Percentiles rank a stretch among this genome's conserved stretches.
These are phyloP conservation scores for Venturia carpophila DNA, from an alignment of 2,329 filamentous ascomycete species.

Conservation along the genomic window DNA sequence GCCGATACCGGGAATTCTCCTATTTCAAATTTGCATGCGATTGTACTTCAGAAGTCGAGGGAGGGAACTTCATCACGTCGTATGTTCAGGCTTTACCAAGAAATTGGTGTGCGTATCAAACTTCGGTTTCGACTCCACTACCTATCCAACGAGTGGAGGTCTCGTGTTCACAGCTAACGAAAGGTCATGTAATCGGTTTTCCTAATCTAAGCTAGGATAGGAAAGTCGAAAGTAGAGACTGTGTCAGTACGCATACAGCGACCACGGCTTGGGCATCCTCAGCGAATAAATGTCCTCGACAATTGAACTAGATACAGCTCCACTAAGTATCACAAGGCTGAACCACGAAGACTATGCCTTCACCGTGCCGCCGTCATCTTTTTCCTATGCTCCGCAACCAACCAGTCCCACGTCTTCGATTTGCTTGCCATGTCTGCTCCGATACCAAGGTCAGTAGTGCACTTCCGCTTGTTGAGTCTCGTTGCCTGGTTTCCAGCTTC, in stretches of 20 bases:
- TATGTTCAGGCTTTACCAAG: too few relatives aligned
- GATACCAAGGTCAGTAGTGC: background rate
- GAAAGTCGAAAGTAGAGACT: background rate
- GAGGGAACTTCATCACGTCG: too few relatives aligned
- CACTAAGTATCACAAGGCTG: background rate
- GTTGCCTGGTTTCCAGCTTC: background rate
- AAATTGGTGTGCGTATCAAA: background rate
- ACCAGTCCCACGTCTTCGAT: background rate
- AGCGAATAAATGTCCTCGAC: background rate
- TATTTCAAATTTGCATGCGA: too few relatives aligned
- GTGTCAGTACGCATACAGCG: background rate
- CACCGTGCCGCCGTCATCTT: background rate
- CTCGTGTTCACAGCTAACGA: background rate
- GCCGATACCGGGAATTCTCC: background rate
- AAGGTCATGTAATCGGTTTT: too few relatives aligned
- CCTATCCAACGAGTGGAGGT: too few relatives aligned
- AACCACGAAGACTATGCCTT: background rate
- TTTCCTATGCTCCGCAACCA: background rate
- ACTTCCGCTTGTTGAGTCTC: background rate
- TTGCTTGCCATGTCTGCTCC: background rate
- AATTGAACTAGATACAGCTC: background rate
- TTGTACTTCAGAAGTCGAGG: too few relatives aligned
- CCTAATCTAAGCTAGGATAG: conserved; percentile 33
- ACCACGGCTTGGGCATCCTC: background rate
- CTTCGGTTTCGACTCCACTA: too few relatives aligned